Evolutionary conservation across 306 rosid genomes (phyloP), one percentile per base, ranked within the genome.

Genomic region (Medicago truncatula): DNA sequence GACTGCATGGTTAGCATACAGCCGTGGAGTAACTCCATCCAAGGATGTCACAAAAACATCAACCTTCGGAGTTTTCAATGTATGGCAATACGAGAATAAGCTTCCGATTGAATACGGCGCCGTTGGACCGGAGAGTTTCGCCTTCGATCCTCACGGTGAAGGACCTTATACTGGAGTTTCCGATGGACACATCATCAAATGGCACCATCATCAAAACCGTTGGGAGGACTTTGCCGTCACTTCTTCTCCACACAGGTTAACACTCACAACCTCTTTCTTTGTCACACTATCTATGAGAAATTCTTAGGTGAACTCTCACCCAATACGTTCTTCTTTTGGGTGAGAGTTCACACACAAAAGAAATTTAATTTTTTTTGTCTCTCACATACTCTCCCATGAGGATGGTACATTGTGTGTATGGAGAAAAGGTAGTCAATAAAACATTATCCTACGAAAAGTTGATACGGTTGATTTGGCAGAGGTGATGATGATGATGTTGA

Each of bases 151-250:
- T 9, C 4, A 7, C 15, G 93, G 97, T 7, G 82, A 76, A 0
- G 97, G 97, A 3, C 97, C 97, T 9, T 92, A 89, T 80, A 87
- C 89, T 21, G 93, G 96, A 28, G 64, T 90, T 23, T 93, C 91
- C 1, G 94, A 90, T 49, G 94, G 96, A 21, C 64, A 89, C 71
- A 87, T 92, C 64, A 73, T 87, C 88, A 93, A 86, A 77, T 93
- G 94, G 98, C 49, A 73, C 12, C 76, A 40, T 3, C 7, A 25
- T 39, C 28, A 80, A 41, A 84, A 63, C 25, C 83, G 73, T 4
- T 89, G 98, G 98, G 17, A 78, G 46, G 71, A 87, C 71, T 90
- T 87, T 67, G 88, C 96, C 5, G 46, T 70, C 4, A 80, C 89
- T 56, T 87, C 89, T 83, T 87, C 89, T 81, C 75, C 90, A 15